Base-by-base conservation (phyloP, 31 red algal species). In the Porphyra umbilicalis region DNA sequence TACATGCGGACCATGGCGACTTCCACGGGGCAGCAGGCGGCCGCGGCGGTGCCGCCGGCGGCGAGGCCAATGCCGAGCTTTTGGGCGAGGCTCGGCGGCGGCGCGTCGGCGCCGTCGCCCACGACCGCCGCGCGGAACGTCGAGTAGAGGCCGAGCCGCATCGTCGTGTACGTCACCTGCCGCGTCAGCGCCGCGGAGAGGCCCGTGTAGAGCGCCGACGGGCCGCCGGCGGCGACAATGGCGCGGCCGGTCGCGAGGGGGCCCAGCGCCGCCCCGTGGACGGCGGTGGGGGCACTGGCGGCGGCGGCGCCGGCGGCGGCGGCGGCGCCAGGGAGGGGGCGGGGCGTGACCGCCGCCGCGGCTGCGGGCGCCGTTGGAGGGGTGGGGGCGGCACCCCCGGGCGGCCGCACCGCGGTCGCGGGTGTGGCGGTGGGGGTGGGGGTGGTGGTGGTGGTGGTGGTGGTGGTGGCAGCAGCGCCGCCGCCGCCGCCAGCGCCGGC, bases 1-100 rank as follows among this genome's bases (percentile, higher is more conserved):
- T 88, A 90, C 93, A 99, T 96, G 20, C 97, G 91, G 80, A 99
- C 92, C 90, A 99, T 87, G 34, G 87, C 77, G 35, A 99, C 88
- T 82, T 99, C 97, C 5, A 91, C 90, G 37, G 97, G 97, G 5
- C 81, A 90, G 32, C 85, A 80, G 11, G 96, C 79, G 67, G 76
- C 86, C 10, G 85, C 85, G 36, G 91, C 97, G 39, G 90, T 75
- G 77, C 79, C 90, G 39, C 97, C 97, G 18, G 94, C 83, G 32
- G 81, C 85, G 34, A 89, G 85, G 33, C 97, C 97, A 38, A 91
- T 84, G 8, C 75, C 92, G 81, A 90, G 86, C 79, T 94, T 94
- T 10, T 75, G 38, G 30, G 42, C 40, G 35, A 81, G 77, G 10
- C 86, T 86, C 76, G 57, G 57, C 57, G 57, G 57, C 57, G 20